Evolutionary conservation across 192 early-diverging fungal species (phyloP).

Genomic region (Rhizophagus sp.): DNA sequence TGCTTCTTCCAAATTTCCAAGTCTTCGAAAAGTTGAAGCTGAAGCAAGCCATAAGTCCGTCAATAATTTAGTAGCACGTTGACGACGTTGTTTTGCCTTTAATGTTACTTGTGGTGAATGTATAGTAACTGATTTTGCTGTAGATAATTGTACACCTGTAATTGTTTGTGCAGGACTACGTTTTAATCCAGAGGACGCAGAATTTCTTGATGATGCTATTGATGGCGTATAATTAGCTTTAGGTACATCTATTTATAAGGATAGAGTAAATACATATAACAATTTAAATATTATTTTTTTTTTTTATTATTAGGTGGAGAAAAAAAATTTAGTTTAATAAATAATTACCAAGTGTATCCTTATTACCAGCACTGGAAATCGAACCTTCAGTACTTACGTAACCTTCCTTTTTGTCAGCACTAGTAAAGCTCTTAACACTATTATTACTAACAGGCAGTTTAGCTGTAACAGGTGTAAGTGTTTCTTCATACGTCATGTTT

Average conservation of each 20-base stretch:
- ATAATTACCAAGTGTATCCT: slow-evolving; percentile 37
- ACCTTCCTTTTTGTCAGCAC: slow-evolving; percentile 27
- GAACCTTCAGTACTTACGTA: slow-evolving; percentile 32
- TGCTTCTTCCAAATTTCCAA: slow-evolving; percentile 55
- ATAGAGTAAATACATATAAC: not conserved
- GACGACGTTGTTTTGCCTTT: slow-evolving; percentile 39
- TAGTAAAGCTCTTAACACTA: slow-evolving; percentile 35
- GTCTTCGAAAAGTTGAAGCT: slow-evolving; percentile 49
- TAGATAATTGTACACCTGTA: slow-evolving; percentile 21
- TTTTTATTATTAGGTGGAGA: not conserved
- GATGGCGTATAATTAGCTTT: slow-evolving; percentile 45
- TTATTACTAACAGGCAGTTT: slow-evolving; percentile 32
- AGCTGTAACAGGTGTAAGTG: not conserved
- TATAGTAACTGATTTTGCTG: slow-evolving; percentile 36
- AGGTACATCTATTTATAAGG: slow-evolving; percentile 31
- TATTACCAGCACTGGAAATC: slow-evolving; percentile 10
- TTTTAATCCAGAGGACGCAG: slow-evolving; percentile 28
- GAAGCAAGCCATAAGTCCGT: slow-evolving; percentile 57
- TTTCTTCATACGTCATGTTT: slow-evolving; percentile 19
- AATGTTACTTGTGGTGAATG: slow-evolving; percentile 34
- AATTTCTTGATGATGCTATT: slow-evolving; percentile 40
- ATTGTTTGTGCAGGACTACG: slow-evolving; percentile 45
- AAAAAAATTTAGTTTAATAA: not conserved
- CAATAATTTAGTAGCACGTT: slow-evolving; percentile 47
- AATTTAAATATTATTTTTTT: not conserved